Base-by-base conservation (phyloP, 768 basidiomycete species). In the Kwoniella shandongensis region DNA sequence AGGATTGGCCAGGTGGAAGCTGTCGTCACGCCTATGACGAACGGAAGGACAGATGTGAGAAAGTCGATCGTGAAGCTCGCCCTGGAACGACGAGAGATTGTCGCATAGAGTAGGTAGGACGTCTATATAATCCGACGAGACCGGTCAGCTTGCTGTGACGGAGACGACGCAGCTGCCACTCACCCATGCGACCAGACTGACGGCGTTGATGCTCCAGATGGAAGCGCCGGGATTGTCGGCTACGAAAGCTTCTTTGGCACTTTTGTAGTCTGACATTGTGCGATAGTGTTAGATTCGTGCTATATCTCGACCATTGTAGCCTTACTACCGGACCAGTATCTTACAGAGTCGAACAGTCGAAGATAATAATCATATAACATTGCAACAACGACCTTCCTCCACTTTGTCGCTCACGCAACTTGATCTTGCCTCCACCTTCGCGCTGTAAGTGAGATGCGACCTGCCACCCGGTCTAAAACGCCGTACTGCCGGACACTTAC, bases 201-300 rank as follows among this genome's bases (percentile, higher is more conserved):
- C 79, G 45, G 81, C 63, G 69, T 90, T 88, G 65, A 92, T 79
- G 67, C 86, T 84, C 1, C 71, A 71, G 2, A 92, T 79, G 2
- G 85, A 82, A 0, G 87, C 87, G 1, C 91, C 91, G 1, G 81
- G 81, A 76, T 81, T 83, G 36, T 84, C 83, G 6, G 88, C 85
- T 36, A 91, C 86, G 68, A 92, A 94, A 0, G 83, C 83, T 78
- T 90, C 88, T 76, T 94, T 94, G 8, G 81, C 83, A 7, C 80
- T 63, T 74, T 89, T 91, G 81, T 93, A 93, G 51, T 65, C 62
- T 12, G 47, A 26, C 69, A n/a, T 42, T n/a, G 40, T 32, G 13
- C 32, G 6, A 6, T 32, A 6, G 7, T 32, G 32, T 32, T 6
- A 13, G 32, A 32, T 17, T 23, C 27, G 45, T 17, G 23, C 41